Evolutionary conservation across 2,329 filamentous ascomycete species (phyloP), one percentile per base, ranked within the genome.

Genomic region (Xylariaceae sp.): DNA sequence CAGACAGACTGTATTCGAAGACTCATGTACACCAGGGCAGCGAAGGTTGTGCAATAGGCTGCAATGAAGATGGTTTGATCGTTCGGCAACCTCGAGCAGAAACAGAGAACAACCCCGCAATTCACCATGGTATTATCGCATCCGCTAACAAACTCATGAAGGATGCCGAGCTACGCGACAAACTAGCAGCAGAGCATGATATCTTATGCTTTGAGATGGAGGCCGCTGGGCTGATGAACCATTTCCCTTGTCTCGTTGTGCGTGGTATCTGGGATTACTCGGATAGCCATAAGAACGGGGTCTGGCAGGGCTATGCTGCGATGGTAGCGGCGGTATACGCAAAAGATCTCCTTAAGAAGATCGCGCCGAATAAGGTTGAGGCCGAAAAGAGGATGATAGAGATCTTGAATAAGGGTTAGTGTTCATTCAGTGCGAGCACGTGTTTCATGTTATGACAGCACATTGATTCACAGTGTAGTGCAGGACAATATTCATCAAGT

Each of bases 1-100:
- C 48, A 31, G 66, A 70, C 44, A 56, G 39, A 38, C 50, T 70
- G 9, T 70, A 66, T 52, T 15, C 12, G 15, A 36, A 12, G 5
- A 12, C 12, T 36, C 10, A 15, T 12, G 15, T 15, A 9, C 33
- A 36, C 15, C 5, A 5, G 10, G 33, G 33, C 12, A 36, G 15
- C n/a, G 39, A 40, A 17, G 18, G 17, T 5, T 40, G 39, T 11
- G 14, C 3, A 11, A 17, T 18, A 11, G 11, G 11, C 5, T 40
- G 39, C 18, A n/a, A 18, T 18, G 17, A 15, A 14, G 39, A 6
- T 6, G 3, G 17, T 15, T 19, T 40, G 14, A 40, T 40, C 14
- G 6, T 11, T 18, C 14, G 39, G 4, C 14, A 11, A 5, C 11
- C 14, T 11, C 39, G 39, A 40, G 14, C 18, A 17, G 39, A 15